Conservation (phyloP, 164 flowering plant species). For the Chimonanthus praecox region DNA sequence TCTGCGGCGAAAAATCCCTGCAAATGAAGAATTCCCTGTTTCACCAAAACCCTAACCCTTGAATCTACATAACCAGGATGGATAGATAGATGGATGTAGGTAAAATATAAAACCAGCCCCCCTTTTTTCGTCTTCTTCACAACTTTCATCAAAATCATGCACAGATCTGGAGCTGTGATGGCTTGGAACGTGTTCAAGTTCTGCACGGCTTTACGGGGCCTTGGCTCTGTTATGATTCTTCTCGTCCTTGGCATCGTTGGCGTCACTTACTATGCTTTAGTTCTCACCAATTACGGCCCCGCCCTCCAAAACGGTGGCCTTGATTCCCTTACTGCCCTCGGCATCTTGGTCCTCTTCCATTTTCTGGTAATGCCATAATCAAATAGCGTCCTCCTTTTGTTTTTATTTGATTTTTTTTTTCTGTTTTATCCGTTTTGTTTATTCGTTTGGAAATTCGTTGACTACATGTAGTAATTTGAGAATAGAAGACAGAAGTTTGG, state of each 20-base stretch:
- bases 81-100: background rate
- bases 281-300: constrained; percentile 73
- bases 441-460: background rate
- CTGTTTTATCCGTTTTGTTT: background rate
- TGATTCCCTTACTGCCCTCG: constrained; percentile 48
- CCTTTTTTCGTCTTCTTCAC: background rate
- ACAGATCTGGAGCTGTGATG: constrained; percentile 63
- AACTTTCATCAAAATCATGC: constrained; percentile 33
- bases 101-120: background rate
- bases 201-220: constrained; percentile 32
- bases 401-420: too few relatives aligned
- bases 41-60: background rate
- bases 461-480: background rate
- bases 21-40: background rate
- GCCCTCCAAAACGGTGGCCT: constrained; percentile 55
- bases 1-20: background rate
- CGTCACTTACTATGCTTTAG: constrained; percentile 85
- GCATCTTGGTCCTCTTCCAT: constrained; percentile 68
- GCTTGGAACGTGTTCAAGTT: constrained; percentile 40
- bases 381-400: background rate
- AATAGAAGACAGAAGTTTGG: background rate
- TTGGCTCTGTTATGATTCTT: constrained; percentile 96
- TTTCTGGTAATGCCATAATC: constrained; percentile 37
- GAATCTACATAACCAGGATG: background rate
- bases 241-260: constrained; percentile 88